phyloP scores from a whole-genome alignment of 257 asterid genomes.

The Solanum verrucosum region DNA sequence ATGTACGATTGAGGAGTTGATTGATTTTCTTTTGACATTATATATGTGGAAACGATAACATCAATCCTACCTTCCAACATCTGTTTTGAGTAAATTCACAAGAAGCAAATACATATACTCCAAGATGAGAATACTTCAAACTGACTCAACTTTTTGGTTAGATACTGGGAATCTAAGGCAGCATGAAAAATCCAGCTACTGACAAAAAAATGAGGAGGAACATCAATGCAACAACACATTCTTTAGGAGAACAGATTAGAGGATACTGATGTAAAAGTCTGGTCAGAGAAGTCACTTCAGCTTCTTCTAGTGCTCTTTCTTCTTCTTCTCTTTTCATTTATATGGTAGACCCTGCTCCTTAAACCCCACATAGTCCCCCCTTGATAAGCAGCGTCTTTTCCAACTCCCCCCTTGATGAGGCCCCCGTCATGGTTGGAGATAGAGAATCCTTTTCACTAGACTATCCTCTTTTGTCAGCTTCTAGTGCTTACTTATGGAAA shows the following conservation, averaged over 20 bases:
- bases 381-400: not conserved
- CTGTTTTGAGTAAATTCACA: not conserved
- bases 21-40: not conserved
- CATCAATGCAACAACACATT: not conserved
- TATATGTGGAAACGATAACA: not conserved
- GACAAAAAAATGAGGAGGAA: not conserved
- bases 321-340: not conserved
- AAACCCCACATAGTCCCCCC: not conserved
- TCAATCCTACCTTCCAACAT: not conserved
- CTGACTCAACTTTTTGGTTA: not conserved
- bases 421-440: not conserved
- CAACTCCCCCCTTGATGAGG: not conserved
- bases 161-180: not conserved
- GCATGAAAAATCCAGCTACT: not conserved
- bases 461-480: not conserved
- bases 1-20: not conserved
- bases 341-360: not conserved
- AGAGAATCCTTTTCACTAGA: not conserved
- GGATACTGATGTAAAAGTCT: not conserved
- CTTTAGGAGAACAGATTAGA: not conserved
- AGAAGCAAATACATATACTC: not conserved
- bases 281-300: not conserved
- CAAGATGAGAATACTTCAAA: not conserved
- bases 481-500: not conserved
- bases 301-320: not conserved